Base-by-base conservation (phyloP, 805 yeast genomes). In the Grigorovia humatica region DNA sequence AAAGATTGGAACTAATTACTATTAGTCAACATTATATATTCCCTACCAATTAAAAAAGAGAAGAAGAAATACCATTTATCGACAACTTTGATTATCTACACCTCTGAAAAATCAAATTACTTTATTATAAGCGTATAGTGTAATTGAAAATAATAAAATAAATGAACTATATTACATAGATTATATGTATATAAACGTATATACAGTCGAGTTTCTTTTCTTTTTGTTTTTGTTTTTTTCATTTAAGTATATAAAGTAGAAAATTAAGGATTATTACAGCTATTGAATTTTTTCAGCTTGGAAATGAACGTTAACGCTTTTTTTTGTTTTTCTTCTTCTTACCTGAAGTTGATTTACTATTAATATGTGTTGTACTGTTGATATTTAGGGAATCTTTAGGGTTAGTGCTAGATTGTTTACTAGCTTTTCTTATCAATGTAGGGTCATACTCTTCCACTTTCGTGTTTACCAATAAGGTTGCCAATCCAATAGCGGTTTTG, bases 251-350 rank as follows among this genome's bases (percentile, higher is more conserved):
- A 6, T 3, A 23, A 23, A 23, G 27, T 23, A 23, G 6, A 23
- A 23, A 6, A 4, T 23, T 11, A 5, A 42, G 3, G 44, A 42
- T 20, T 4, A 17, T 1, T n/a, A 20, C n/a, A 30, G 29, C 17
- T 3, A 23, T 23, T 23, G 27, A 23, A 4, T 23, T 23, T n/a
- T 32, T 32, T 32, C 11, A 32, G 11, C 38, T 11, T 32, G 15
- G 17, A 38, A 3, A 15, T 38, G n/a, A 32, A 38, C 42, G 23
- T 51, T 54, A 60, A 51, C 63, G 66, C 50, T 58, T 64, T 51
- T 65, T 65, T 50, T 57, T 60, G 46, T 61, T 61, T 47, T 64
- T 64, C 46, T 60, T 66, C 47, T 60, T 63, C 51, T 58, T 57
- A 49, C 54, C 59, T 49, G 66, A 62, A 5, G 52, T 40, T 20